These are phyloP conservation scores for Geranium brycei DNA, from an alignment of 345 rosid genomes.

Conservation along the genomic window DNA sequence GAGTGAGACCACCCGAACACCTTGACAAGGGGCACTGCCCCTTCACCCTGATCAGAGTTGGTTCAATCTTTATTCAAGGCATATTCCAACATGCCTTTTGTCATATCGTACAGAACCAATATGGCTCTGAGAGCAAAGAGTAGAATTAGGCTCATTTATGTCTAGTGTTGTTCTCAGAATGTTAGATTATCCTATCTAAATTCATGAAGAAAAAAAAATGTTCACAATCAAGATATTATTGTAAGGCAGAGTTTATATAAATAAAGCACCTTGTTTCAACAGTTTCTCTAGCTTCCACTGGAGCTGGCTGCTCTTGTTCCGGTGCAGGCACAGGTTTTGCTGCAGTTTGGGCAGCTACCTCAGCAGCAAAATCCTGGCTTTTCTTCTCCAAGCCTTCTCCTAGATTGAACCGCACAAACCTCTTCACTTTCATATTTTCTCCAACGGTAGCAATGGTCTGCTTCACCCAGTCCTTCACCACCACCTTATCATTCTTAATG, in stretches of 20 bases:
- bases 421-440: slow-evolving; percentile 80
- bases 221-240: not conserved
- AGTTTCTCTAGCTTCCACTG: slow-evolving; percentile 41
- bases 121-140: no score
- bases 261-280: slow-evolving; percentile 36
- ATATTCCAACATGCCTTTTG: no score
- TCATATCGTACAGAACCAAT: no score
- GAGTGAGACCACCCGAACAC: no score
- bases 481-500: slow-evolving; percentile 81
- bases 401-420: slow-evolving; percentile 73
- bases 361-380: slow-evolving; percentile 92
- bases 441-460: slow-evolving; percentile 88
- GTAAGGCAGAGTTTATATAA: not conserved
- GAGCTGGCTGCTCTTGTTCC: slow-evolving; percentile 39
- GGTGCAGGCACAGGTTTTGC: slow-evolving; percentile 38
- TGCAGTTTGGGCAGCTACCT: slow-evolving; percentile 88
- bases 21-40: no score
- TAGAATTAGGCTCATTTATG: no score
- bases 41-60: no score
- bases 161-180: no score
- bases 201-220: no score
- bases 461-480: slow-evolving; percentile 77
- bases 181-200: no score
- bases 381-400: slow-evolving; percentile 91
- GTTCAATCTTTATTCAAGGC: no score